Conservation (phyloP, 352 stramenopile species). For the Aphanomyces invadans region DNA sequence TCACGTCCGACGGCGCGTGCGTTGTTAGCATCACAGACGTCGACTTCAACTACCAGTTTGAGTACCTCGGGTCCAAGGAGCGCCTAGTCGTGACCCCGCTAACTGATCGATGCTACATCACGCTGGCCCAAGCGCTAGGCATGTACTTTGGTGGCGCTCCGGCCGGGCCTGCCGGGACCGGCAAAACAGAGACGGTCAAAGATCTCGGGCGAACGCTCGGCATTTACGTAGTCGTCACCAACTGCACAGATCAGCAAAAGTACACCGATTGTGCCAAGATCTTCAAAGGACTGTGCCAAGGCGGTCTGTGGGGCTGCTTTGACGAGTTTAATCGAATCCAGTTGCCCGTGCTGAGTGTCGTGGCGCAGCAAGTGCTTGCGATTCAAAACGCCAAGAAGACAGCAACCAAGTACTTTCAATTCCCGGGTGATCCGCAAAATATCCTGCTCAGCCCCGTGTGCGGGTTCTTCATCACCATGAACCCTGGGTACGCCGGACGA, state of each 20-base stretch:
- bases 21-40: conserved; percentile 97
- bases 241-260: conserved; percentile 96
- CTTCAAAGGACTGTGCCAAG: conserved; percentile 96
- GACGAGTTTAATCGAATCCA: conserved; percentile 98
- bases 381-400: conserved; percentile 98
- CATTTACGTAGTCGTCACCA: conserved; percentile 96
- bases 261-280: conserved; percentile 98
- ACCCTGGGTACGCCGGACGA: conserved; percentile 96
- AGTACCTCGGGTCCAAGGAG: conserved; percentile 97
- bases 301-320: conserved; percentile 96
- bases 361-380: conserved; percentile 96
- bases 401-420: conserved; percentile 93
- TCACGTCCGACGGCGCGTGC: conserved; percentile 90
- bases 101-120: conserved; percentile 97
- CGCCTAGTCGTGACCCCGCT: conserved; percentile 95
- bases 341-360: conserved; percentile 93
- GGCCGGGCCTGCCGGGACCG: conserved; percentile 91
- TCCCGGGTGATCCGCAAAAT: conserved; percentile 96
- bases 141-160: conserved; percentile 97
- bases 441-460: conserved; percentile 93
- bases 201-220: conserved; percentile 92
- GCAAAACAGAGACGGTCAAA: conserved; percentile 97
- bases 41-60: conserved; percentile 98
- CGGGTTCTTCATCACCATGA: conserved; percentile 99
- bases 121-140: conserved; percentile 92